Base-by-base conservation (phyloP, 495 filamentous ascomycete species). In the Daldinia loculata region DNA sequence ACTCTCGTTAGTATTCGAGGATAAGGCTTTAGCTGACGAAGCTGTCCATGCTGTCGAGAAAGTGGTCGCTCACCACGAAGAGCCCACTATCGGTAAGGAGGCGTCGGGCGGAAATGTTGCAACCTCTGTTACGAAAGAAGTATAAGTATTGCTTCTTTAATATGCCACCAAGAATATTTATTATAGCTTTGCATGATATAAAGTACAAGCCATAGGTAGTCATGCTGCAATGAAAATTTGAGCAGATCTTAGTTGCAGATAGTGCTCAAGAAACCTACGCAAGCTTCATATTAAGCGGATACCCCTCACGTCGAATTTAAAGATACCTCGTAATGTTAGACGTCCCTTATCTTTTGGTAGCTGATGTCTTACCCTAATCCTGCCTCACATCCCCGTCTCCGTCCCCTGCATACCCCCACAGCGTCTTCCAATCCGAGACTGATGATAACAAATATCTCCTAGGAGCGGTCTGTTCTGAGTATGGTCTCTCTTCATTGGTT, bases 1-100 rank as follows among this genome's bases (percentile, higher is more conserved):
- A 36, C 41, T 48, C 41, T 48, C 24, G 8, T 45, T 58, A 83
- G 81, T 84, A 67, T 84, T 84, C 60, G 82, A 84, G 67, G 82
- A 82, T 58, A 80, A 79, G 68, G 68, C 76, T 6, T 75, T 82
- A n/a, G 72, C 77, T 17, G 77, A 80, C 1, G 68, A 79, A 69
- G 77, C 77, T 27, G 76, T 71, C 36, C 74, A 78, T 0, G 80
- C 79, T 5, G 81, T 81, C 62, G 71, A 82, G 62, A 82, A 84
- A 74, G 77, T 78, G 17, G 75, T 83, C 8, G 72, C 48, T n/a
- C 66, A 70, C n/a, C 66, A 73, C 38, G 63, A 63, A n/a, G 59
- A 72, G 19, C 48, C 63, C 2, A 29, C 12, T 22, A 14, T 60
- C 7, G 30, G 32, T 14, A 64, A 62, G 26, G 55, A 4, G 17